phyloP scores from a whole-genome alignment of 495 filamentous ascomycete species.

The Penicillium antarcticum region DNA sequence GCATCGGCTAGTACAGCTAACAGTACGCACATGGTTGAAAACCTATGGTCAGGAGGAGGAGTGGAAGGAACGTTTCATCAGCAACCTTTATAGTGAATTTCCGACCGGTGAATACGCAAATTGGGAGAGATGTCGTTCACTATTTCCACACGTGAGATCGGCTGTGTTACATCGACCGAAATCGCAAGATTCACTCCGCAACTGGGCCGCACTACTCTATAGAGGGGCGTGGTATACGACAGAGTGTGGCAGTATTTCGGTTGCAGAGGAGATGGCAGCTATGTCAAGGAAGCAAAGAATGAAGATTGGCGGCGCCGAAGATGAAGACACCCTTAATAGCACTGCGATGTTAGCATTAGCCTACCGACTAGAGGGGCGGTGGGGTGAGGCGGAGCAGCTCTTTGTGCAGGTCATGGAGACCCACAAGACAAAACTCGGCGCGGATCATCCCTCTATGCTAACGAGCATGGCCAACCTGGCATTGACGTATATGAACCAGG shows the following conservation, averaged over 20 bases:
- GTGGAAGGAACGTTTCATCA: background rate
- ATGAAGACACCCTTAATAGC: slow-evolving; percentile 7
- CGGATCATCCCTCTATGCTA: background rate
- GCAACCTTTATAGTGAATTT: background rate
- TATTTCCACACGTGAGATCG: background rate
- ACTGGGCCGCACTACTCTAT: background rate
- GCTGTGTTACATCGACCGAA: background rate
- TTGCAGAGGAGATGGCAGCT: background rate
- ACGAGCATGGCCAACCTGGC: background rate
- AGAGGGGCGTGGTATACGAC: background rate
- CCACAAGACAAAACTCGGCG: background rate
- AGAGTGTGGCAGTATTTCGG: background rate
- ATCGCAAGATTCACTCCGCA: background rate
- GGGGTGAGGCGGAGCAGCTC: slow-evolving; percentile 23
- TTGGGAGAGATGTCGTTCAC: background rate
- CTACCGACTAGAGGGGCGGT: slow-evolving; percentile 23
- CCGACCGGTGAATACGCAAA: background rate
- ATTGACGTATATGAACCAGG: background rate
- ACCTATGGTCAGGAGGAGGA: slow-evolving; percentile 29
- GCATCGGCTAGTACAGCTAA: background rate
- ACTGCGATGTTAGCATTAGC: slow-evolving; percentile 16
- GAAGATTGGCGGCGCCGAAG: slow-evolving; percentile 8
- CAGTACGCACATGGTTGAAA: background rate
- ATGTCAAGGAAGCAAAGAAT: background rate
- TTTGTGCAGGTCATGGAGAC: no score